Evolutionary conservation across 352 stramenopile genomes (phyloP).

Genomic region (Phytophthora hybrid): DNA sequence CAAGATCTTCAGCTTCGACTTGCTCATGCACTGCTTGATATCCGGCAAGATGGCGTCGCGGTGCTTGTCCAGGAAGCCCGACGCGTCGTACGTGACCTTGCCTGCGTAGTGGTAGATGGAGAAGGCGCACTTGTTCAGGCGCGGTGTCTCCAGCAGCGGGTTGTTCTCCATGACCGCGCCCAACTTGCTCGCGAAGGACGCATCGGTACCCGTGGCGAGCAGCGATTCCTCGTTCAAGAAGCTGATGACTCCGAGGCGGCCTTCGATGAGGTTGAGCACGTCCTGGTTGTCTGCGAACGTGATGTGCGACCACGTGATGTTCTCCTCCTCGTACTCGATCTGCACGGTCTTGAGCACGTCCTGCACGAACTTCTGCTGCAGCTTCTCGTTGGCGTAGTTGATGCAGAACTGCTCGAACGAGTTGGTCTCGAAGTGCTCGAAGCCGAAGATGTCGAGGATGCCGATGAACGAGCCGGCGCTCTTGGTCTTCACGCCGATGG

Average conservation of each 20-base stretch:
- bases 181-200: slow-evolving; percentile 90
- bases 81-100: slow-evolving; percentile 87
- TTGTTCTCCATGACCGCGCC: slow-evolving; percentile 91
- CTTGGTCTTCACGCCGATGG: slow-evolving; percentile 75
- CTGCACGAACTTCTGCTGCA: slow-evolving; percentile 90
- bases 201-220: slow-evolving; percentile 83
- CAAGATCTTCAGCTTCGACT: slow-evolving; percentile 67
- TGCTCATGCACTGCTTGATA: slow-evolving; percentile 89
- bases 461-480: slow-evolving; percentile 85
- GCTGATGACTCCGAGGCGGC: slow-evolving; percentile 86
- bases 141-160: slow-evolving; percentile 82
- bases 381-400: slow-evolving; percentile 94
- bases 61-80: slow-evolving; percentile 88
- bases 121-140: slow-evolving; percentile 85
- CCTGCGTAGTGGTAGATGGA: slow-evolving; percentile 89
- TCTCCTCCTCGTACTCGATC: slow-evolving; percentile 92
- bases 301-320: slow-evolving; percentile 92
- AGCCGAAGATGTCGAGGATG: slow-evolving; percentile 95
- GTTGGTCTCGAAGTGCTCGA: slow-evolving; percentile 93
- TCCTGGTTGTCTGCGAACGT: slow-evolving; percentile 93
- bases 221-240: slow-evolving; percentile 93
- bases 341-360: slow-evolving; percentile 95
- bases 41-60: slow-evolving; percentile 85
- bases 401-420: slow-evolving; percentile 95
- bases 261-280: slow-evolving; percentile 92